A percentile compares a stretch with the other conserved stretches of the same genome.
These are phyloP conservation scores for Tieghemiomyces parasiticus DNA, from an alignment of 192 early-diverging fungal genomes.

Conservation along the genomic window DNA sequence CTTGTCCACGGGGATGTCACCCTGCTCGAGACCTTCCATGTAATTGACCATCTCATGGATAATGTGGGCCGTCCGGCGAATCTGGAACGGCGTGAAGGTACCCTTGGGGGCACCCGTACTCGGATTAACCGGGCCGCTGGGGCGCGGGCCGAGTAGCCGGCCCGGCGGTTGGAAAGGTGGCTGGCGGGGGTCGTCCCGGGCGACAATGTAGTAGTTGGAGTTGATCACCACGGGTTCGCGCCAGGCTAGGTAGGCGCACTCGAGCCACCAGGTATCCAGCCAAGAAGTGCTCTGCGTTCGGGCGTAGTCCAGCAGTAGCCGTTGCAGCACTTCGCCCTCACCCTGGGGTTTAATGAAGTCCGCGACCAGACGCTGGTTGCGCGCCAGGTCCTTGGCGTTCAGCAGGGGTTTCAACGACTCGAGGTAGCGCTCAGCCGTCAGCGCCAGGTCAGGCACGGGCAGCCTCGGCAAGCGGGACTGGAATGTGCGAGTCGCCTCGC, in stretches of 20 bases:
- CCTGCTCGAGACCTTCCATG: conserved; percentile 50
- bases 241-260: conserved; percentile 64
- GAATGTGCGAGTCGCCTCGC: conserved; percentile 1
- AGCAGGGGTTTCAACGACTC: conserved; percentile 39
- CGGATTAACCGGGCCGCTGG: conserved; percentile 10
- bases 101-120: conserved; percentile 18
- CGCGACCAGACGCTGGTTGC: conserved; percentile 25
- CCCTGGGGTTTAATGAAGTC: conserved; percentile 32
- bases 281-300: conserved; percentile 42
- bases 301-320: conserved; percentile 44
- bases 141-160: conserved; percentile 16
- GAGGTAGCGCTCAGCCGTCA: conserved; percentile 38
- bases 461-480: conserved; percentile 29
- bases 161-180: conserved; percentile 17
- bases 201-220: conserved; percentile 77
- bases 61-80: conserved; percentile 63
- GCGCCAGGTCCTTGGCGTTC: conserved; percentile 24
- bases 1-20: conserved; percentile 41
- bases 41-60: conserved; percentile 49
- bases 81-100: conserved; percentile 57
- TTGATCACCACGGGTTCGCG: conserved; percentile 69
- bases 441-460: conserved; percentile 45
- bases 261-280: conserved; percentile 57
- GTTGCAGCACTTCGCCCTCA: conserved; percentile 38
- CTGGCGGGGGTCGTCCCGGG: conserved; percentile 41